Conservation (phyloP, 2,329 filamentous ascomycete genomes). For the Aspergillus texensis region DNA sequence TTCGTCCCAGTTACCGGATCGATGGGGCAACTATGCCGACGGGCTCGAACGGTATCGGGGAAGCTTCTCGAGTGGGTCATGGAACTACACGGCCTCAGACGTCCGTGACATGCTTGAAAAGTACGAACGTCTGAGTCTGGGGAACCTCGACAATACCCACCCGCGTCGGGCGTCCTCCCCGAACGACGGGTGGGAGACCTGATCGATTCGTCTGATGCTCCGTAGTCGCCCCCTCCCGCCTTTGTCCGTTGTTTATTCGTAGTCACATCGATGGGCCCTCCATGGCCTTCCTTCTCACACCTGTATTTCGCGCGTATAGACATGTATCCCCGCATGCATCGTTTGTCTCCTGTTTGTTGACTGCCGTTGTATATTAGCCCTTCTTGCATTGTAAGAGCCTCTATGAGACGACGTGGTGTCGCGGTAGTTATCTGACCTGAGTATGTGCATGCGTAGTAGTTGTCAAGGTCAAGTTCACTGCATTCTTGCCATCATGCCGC, state of each 20-base stretch:
- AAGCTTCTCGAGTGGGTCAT: constrained; percentile 3
- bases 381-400: neutral
- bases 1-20: constrained; percentile 12
- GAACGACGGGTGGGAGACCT: neutral
- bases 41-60: constrained; percentile 36
- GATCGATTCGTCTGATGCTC: neutral
- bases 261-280: neutral
- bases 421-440: too few species aligned
- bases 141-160: neutral
- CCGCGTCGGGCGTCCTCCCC: neutral
- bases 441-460: too few species aligned
- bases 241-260: neutral
- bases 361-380: neutral
- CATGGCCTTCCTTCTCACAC: neutral
- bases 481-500: too few species aligned
- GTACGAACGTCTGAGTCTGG: constrained; percentile 1
- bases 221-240: neutral
- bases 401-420: neutral
- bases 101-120: constrained; percentile 1
- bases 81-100: neutral
- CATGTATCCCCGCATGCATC: neutral
- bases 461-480: too few species aligned
- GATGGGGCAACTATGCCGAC: constrained; percentile 35
- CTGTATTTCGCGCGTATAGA: neutral
- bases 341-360: neutral